Conservation (phyloP, 2,329 filamentous ascomycete genomes). For the Diplocarpon rosae region DNA sequence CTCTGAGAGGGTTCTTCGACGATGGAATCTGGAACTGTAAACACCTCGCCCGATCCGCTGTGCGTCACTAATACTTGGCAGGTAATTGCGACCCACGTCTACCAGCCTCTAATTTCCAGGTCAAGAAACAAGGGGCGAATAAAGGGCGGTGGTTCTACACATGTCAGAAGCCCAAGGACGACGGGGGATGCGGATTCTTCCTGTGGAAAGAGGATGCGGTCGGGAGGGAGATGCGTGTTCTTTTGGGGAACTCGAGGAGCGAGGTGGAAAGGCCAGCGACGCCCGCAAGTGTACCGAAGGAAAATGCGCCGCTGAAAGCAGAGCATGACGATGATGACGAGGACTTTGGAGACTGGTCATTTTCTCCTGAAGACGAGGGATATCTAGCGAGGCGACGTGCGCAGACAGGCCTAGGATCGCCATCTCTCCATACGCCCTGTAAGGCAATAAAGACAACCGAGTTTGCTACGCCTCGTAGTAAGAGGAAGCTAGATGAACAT, state of each 20-base stretch:
- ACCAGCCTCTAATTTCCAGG: conserved; percentile 37
- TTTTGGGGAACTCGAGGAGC: conserved; percentile 35
- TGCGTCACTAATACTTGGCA: conserved; percentile 15
- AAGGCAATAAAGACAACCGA: conserved; percentile 16
- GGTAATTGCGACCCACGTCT: conserved; percentile 41
- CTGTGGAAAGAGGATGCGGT: conserved; percentile 45
- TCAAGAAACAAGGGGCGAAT: conserved; percentile 39
- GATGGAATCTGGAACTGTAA: conserved; percentile 32
- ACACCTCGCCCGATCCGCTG: not conserved
- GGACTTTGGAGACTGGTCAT: conserved; percentile 22
- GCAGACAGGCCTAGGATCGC: not conserved
- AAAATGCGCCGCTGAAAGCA: not conserved
- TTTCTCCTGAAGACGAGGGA: conserved; percentile 18
- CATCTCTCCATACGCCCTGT: conserved; percentile 20
- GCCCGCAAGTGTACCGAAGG: not conserved
- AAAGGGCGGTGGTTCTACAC: conserved; percentile 42
- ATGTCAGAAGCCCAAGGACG: conserved; percentile 36
- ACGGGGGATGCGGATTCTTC: conserved; percentile 41
- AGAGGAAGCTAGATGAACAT: conserved; percentile 21
- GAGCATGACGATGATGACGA: conserved; percentile 17
- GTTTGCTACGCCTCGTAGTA: conserved; percentile 20
- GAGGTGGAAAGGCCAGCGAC: conserved; percentile 25
- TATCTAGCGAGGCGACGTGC: conserved; percentile 10
- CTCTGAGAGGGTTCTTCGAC: conserved; percentile 24
- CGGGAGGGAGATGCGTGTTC: conserved; percentile 32